A percentile compares a stretch with the other conserved stretches of the same genome.
Evolutionary conservation across 2,329 filamentous ascomycete genomes (phyloP).

Genomic region (Microsporum ferrugineum): DNA sequence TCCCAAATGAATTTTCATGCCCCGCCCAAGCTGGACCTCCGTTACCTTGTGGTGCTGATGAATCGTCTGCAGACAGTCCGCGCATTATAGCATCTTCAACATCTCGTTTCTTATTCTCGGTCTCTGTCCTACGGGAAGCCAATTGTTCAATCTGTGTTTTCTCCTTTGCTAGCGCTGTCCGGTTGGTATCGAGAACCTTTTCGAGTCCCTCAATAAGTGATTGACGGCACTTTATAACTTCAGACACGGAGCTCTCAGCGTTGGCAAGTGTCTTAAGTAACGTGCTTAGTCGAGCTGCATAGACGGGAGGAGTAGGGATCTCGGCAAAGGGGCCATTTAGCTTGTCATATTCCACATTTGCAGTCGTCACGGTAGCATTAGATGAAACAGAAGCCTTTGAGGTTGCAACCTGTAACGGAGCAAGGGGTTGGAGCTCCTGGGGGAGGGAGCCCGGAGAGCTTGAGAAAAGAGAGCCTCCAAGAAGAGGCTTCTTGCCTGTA

Average conservation of each 20-base stretch:
- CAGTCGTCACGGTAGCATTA: conserved; percentile 55
- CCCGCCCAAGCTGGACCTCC: conserved; percentile 14
- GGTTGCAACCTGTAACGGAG: conserved; percentile 60
- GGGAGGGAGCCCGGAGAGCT: conserved; percentile 50
- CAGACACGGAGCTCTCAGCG: conserved; percentile 78
- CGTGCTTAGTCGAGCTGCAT: conserved; percentile 77
- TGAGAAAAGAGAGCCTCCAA: conserved; percentile 61
- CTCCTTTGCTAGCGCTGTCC: conserved; percentile 57
- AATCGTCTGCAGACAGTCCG: conserved; percentile 55
- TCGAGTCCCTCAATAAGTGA: conserved; percentile 70
- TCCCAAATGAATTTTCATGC: neutral
- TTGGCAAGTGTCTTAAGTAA: conserved; percentile 80
- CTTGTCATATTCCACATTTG: conserved; percentile 74
- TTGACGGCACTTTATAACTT: conserved; percentile 75
- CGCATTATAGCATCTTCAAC: conserved; percentile 88
- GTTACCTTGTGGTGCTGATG: conserved; percentile 36
- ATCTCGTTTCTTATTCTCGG: conserved; percentile 72
- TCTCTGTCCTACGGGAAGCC: conserved; percentile 53
- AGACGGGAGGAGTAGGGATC: conserved; percentile 72
- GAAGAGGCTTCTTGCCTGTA: conserved; percentile 43
- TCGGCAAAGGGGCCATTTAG: conserved; percentile 59
- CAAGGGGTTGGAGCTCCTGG: conserved; percentile 63
- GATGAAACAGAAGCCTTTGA: conserved; percentile 60
- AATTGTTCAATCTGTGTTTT: conserved; percentile 55
- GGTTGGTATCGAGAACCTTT: conserved; percentile 65